Evolutionary conservation across 139 green algal species (phyloP).

Genomic region (Chlorella sorokiniana): DNA sequence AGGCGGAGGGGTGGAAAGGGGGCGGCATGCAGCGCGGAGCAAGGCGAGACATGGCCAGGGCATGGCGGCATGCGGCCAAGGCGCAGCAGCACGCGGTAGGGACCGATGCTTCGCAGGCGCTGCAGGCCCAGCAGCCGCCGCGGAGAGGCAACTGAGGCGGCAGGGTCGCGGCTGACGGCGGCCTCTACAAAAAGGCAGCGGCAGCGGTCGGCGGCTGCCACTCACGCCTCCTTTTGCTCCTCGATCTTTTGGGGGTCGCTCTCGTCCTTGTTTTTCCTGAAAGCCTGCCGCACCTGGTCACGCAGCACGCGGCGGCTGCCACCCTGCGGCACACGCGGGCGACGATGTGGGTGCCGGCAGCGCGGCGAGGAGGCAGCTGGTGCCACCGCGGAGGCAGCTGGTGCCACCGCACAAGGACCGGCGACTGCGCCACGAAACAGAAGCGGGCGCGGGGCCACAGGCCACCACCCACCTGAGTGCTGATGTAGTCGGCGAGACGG

Average conservation of each 20-base stretch:
- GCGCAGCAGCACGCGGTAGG: too few species aligned
- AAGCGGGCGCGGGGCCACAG: background rate
- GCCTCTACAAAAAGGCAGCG: background rate
- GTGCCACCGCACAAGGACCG: background rate
- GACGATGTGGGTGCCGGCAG: background rate
- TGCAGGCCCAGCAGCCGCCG: too few species aligned
- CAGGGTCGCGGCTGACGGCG: too few species aligned
- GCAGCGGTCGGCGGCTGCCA: background rate
- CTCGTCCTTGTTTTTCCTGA: conserved; percentile 57
- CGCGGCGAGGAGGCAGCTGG: background rate
- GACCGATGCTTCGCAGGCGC: too few species aligned
- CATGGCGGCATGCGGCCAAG: too few species aligned
- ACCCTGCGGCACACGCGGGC: conserved; percentile 41
- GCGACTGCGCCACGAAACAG: background rate
- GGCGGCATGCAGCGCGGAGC: too few species aligned
- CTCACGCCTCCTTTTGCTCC: conserved; percentile 59
- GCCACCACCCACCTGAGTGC: conserved; percentile 42
- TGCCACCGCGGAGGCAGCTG: too few species aligned
- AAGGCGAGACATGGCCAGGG: too few species aligned
- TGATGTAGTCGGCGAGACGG: conserved; percentile 65
- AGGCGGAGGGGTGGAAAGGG: too few species aligned
- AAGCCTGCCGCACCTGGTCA: conserved; percentile 46
- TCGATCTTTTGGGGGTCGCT: conserved; percentile 66
- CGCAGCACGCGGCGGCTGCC: conserved; percentile 47
- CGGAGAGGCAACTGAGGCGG: too few species aligned